phyloP scores from a whole-genome alignment of 1,284 basidiomycete genomes.

The Sporisorium exsertum region DNA sequence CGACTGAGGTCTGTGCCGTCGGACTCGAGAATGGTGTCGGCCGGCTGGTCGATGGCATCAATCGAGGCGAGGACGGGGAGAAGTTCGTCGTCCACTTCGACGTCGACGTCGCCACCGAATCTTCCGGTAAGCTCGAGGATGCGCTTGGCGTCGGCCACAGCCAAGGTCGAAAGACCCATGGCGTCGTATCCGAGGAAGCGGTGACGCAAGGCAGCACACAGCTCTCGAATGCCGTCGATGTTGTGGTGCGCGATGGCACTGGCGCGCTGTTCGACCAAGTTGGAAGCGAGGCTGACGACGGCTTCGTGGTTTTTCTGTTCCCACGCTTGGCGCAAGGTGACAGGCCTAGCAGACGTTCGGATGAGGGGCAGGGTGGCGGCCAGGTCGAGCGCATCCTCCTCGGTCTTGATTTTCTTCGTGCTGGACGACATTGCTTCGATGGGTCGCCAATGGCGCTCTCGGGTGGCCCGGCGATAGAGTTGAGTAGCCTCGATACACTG shows the following conservation, averaged over 20 bases:
- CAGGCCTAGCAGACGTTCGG: background rate
- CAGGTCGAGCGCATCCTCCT: background rate
- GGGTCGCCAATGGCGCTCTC: background rate
- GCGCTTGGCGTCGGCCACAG: conserved; percentile 9
- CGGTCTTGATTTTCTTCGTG: background rate
- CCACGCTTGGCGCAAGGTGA: conserved; percentile 12
- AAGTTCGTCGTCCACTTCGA: conserved; percentile 1
- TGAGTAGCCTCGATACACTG: conserved; percentile 1
- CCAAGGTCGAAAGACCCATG: conserved; percentile 8
- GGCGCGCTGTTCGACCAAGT: conserved; percentile 7
- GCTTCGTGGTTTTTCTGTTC: conserved; percentile 3
- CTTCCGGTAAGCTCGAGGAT: conserved; percentile 1
- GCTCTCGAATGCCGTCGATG: conserved; percentile 9
- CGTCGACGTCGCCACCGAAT: conserved; percentile 14
- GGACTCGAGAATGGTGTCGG: background rate
- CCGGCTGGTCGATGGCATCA: background rate
- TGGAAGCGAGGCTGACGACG: conserved; percentile 14
- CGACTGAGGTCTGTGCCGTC: background rate
- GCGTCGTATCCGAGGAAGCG: conserved; percentile 17
- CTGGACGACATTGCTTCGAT: background rate
- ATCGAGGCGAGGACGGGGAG: conserved; percentile 5
- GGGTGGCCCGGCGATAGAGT: background rate
- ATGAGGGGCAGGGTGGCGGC: background rate
- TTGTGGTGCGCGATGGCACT: conserved; percentile 9
- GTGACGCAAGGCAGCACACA: conserved; percentile 8